Conservation (phyloP, 805 yeast species). For the Yueomyces sinensis region DNA sequence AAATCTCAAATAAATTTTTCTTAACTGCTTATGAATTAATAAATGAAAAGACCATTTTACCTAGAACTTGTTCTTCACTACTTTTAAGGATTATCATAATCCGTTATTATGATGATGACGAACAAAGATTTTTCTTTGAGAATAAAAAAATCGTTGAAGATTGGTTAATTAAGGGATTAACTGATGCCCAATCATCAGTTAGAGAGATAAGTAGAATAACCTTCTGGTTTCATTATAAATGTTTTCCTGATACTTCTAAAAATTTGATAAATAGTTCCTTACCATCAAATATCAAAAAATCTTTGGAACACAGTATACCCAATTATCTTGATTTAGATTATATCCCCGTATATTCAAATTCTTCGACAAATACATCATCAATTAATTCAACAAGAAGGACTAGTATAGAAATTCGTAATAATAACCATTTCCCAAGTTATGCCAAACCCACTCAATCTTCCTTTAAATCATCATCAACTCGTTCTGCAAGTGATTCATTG, state of each 20-base stretch:
- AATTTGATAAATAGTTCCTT: conserved; percentile 20
- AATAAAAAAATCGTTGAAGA: conserved; percentile 27
- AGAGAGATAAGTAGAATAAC: conserved; percentile 62
- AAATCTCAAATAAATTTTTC: conserved; percentile 36
- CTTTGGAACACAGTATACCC: conserved; percentile 50
- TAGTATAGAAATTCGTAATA: conserved; percentile 11
- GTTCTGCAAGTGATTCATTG: conserved; percentile 17
- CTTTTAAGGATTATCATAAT: conserved; percentile 57
- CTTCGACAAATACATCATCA: conserved; percentile 29
- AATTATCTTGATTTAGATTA: conserved; percentile 15
- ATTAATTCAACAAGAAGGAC: conserved; percentile 19
- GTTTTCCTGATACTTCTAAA: conserved; percentile 42
- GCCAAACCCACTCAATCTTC: conserved; percentile 21
- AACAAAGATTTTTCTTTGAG: too few relatives aligned
- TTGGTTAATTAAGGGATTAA: conserved; percentile 44
- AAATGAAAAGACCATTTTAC: conserved; percentile 56
- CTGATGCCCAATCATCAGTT: conserved; percentile 72
- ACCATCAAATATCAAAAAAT: conserved; percentile 30
- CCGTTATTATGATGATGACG: conserved; percentile 28
- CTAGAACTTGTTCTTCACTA: conserved; percentile 53
- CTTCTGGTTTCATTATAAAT: conserved; percentile 53
- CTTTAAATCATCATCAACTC: conserved; percentile 2
- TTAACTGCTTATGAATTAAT: conserved; percentile 37
- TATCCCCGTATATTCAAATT: conserved; percentile 4
- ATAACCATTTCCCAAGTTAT: conserved; percentile 19